Conservation (phyloP, 371 early-diverging fungal species). For the Polyrhizophydium stewartii region DNA sequence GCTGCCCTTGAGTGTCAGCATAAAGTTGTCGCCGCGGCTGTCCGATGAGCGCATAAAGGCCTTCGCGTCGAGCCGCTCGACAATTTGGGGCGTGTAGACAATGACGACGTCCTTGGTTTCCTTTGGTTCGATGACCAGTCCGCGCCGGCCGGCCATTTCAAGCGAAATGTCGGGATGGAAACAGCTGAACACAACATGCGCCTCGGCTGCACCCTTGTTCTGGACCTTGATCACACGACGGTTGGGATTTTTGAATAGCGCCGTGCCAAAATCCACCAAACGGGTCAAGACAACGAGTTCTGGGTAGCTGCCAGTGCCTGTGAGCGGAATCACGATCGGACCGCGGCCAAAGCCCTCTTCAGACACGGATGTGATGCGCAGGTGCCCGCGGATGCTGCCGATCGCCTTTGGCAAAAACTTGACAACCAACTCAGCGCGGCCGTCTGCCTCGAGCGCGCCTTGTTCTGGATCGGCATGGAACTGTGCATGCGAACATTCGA, state of each 20-base stretch:
- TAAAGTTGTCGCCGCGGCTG: slow-evolving; percentile 46
- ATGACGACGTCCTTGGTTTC: slow-evolving; percentile 30
- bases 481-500: slow-evolving; percentile 33
- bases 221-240: slow-evolving; percentile 34
- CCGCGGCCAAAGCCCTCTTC: slow-evolving; percentile 23
- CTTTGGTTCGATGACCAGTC: slow-evolving; percentile 27
- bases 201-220: slow-evolving; percentile 51
- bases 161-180: slow-evolving; percentile 39
- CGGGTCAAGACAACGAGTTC: slow-evolving; percentile 44
- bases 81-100: slow-evolving; percentile 39
- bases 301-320: slow-evolving; percentile 46
- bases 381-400: slow-evolving; percentile 17
- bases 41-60: slow-evolving; percentile 46
- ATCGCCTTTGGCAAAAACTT: slow-evolving; percentile 30
- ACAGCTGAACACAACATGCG: slow-evolving; percentile 40
- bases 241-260: slow-evolving; percentile 43
- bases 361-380: slow-evolving; percentile 25
- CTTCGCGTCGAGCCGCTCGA: slow-evolving; percentile 44
- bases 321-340: slow-evolving; percentile 28
- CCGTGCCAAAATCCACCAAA: slow-evolving; percentile 47
- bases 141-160: slow-evolving; percentile 20
- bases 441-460: slow-evolving; percentile 45
- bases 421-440: slow-evolving; percentile 26
- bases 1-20: slow-evolving; percentile 38
- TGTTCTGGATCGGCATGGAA: slow-evolving; percentile 50